Evolutionary conservation across 495 filamentous ascomycete genomes (phyloP).

Genomic region (Penicillium cataractarum): DNA sequence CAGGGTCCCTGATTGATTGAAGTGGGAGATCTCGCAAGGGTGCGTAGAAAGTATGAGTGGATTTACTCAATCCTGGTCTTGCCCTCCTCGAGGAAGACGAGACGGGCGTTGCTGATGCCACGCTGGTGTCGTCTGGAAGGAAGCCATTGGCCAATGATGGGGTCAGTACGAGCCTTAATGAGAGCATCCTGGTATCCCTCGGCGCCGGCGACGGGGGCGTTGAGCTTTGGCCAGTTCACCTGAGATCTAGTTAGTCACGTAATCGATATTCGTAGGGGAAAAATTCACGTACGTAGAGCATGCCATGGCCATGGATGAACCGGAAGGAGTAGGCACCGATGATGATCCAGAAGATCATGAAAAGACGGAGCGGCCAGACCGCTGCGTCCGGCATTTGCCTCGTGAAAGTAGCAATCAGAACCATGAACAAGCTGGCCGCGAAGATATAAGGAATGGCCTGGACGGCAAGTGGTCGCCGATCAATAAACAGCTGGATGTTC

Average conservation of each 20-base stretch:
- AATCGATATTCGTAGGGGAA: not conserved
- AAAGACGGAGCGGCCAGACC: conserved; percentile 76
- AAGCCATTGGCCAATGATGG: conserved; percentile 72
- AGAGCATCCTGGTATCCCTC: conserved; percentile 92
- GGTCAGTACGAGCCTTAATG: conserved; percentile 71
- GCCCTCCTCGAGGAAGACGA: conserved; percentile 86
- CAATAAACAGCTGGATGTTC: conserved; percentile 72
- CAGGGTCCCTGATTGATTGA: conserved; percentile 6
- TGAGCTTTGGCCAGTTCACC: conserved; percentile 94
- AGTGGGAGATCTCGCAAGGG: not conserved
- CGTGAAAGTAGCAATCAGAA: conserved; percentile 77
- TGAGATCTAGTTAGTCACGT: not conserved
- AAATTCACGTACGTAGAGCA: conserved; percentile 66
- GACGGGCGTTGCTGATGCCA: conserved; percentile 73
- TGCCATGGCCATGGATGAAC: conserved; percentile 81
- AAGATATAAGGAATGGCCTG: conserved; percentile 90
- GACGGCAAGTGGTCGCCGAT: conserved; percentile 82
- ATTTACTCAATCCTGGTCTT: conserved; percentile 91
- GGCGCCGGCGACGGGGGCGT: conserved; percentile 77
- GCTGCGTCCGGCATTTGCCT: conserved; percentile 65
- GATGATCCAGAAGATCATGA: conserved; percentile 72
- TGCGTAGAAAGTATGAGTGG: not conserved
- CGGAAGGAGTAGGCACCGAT: conserved; percentile 68
- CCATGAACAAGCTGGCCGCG: conserved; percentile 83
- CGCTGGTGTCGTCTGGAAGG: conserved; percentile 66